Base-by-base conservation (phyloP, 2,329 filamentous ascomycete species). In the Septoria linicola region DNA sequence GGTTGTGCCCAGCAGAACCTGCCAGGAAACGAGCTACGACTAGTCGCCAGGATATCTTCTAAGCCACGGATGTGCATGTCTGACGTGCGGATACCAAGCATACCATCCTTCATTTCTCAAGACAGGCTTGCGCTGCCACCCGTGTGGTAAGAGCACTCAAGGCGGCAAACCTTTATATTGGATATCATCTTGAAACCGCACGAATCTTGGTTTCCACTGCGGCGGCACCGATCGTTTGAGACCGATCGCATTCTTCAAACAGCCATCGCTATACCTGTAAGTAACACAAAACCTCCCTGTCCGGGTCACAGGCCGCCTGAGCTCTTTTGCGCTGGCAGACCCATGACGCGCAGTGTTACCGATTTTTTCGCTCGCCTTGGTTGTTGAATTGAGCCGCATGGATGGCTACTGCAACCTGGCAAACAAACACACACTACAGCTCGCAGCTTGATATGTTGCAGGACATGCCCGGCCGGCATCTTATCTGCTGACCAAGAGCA, bases 271-370 rank as follows among this genome's bases (percentile, higher is more conserved):
- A 35, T 42, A 43, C 49, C 43, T 40, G 57, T 59, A 51, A 59
- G 56, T 59, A 58, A 54, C 57, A 59, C 57, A 58, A 48, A 49
- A 53, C 56, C 53, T 59, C 58, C 58, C 58, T 60, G 58, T 59
- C 53, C 43, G 55, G 51, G 23, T 42, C 48, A 51, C 44, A 54
- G 34, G 49, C 54, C 57, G 52, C 48, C 53, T 41, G 48, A 41
- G 41, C 17, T 41, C 34, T 42, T 44, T 50, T 45, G 51, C 51
- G 57, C 31, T 51, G 54, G 51, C 57, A 50, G 17, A 49, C 54
- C 52, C 55, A 58, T 60, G 55, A 58, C 53, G 57, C 54, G 32
- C 23, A 39, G 46, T 53, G 54, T 52, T 35, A 52, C 49, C 54
- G 39, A 48, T 41, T 30, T 45, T 44, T 41, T 41, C 20, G 25